Evolutionary conservation across 1,284 basidiomycete species (phyloP), one percentile per base, ranked within the genome.

Genomic region (Polyporus tsugae): DNA sequence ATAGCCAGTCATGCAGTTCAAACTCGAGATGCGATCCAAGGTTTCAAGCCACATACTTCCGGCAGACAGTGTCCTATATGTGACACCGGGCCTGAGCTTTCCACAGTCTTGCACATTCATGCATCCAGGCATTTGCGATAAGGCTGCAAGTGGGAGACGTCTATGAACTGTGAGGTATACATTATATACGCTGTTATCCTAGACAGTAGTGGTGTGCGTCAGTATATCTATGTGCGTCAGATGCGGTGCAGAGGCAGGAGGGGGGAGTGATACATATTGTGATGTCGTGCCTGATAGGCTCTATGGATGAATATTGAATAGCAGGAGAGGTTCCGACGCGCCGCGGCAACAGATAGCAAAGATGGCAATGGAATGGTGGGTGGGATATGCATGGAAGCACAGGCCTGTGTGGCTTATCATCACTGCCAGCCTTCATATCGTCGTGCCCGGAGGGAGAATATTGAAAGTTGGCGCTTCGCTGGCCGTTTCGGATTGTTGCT

Each of bases 381-480:
- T 1, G 13, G 17, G 25, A 46, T n/a, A 41, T n/a, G n/a, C 33
- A 25, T 62, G 3, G 39, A 33, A 46, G 25, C 39, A 57, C 44
- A 60, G 46, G 33, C 46, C 35, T 7, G 44, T 15, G 6, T 0
- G 13, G 15, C 44, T 44, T 2, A 15, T 15, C 4, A 11, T 74
- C 65, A 70, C 69, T 64, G 67, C 73, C 74, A 76, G 19, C 72
- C 66, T 15, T 72, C 70, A 46, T 66, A 63, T 25, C 70, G 68
- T 33, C 73, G 69, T n/a, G 67, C 67, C 33, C 76, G 71, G 15
- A 77, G 64, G 7, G 74, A 74, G 39, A 74, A 61, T 6, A 74
- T 70, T n/a, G 74, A 64, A 71, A 72, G 75, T 25, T 49, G 58
- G 44, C 60, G 63, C 57, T 70, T 72, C 19, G 59, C 61, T 19